Evolutionary conservation across 805 yeast species (phyloP).

Genomic region (Barnettozyma vustinii): DNA sequence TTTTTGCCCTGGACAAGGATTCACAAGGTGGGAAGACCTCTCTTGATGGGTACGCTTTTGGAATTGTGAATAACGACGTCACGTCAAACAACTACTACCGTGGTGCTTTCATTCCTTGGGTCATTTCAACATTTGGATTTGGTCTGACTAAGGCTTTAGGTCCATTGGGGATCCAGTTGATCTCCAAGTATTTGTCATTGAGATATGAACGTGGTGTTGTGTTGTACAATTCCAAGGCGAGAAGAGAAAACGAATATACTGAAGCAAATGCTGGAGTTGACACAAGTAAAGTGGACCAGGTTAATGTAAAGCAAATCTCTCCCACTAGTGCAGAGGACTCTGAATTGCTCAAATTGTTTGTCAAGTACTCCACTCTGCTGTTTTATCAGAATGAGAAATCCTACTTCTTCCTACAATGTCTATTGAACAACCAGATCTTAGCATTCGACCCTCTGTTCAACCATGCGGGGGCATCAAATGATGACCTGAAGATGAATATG

Average conservation of each 20-base stretch:
- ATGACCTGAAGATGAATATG: slow-evolving; percentile 26
- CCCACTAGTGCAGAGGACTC: slow-evolving; percentile 18
- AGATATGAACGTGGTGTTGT: slow-evolving; percentile 11
- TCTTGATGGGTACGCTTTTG: slow-evolving; percentile 5
- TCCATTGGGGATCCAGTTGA: slow-evolving; percentile 34
- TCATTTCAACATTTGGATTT: slow-evolving; percentile 35
- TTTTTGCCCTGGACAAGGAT: slow-evolving; percentile 41
- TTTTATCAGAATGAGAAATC: slow-evolving; percentile 21
- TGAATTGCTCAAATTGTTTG: slow-evolving; percentile 15
- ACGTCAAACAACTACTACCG: slow-evolving; percentile 24
- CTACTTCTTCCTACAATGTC: slow-evolving; percentile 11
- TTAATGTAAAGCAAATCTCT: slow-evolving; percentile 21
- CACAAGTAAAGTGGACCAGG: slow-evolving; percentile 14
- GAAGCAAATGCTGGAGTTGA: neutral
- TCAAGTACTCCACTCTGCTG: slow-evolving; percentile 18
- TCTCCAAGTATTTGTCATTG: slow-evolving; percentile 21
- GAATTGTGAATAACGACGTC: slow-evolving; percentile 14
- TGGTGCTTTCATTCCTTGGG: slow-evolving; percentile 25
- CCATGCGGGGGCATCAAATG: slow-evolving; percentile 31
- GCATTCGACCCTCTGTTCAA: slow-evolving; percentile 65
- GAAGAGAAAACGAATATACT: neutral
- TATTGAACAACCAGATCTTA: slow-evolving; percentile 32
- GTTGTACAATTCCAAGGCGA: slow-evolving; percentile 6
- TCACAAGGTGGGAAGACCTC: slow-evolving; percentile 8
- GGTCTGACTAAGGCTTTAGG: slow-evolving; percentile 42